Conservation (phyloP, 768 basidiomycete species). For the Amanita rimosa region DNA sequence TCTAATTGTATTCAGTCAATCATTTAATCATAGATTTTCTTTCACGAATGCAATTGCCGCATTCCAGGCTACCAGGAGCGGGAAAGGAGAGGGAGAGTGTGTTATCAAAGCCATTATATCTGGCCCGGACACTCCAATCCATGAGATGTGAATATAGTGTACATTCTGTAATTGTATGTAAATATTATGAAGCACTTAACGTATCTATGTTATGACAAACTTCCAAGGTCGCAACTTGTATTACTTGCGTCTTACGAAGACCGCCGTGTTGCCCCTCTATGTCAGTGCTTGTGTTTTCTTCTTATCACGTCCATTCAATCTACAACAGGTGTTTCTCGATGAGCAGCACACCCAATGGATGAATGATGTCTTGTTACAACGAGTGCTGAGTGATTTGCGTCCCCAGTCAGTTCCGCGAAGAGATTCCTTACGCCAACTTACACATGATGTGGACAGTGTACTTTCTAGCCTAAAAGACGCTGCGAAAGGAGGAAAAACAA, state of each 20-base stretch:
- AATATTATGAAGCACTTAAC: background rate
- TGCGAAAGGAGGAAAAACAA: conserved; percentile 35
- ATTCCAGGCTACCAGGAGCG: conserved; percentile 70
- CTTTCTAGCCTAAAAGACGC: conserved; percentile 56
- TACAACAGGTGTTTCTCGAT: conserved; percentile 67
- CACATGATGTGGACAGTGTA: conserved; percentile 29
- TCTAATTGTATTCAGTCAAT: background rate
- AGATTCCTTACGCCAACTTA: conserved; percentile 1
- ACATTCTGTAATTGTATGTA: background rate
- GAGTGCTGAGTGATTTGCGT: conserved; percentile 70
- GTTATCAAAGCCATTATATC: conserved; percentile 89
- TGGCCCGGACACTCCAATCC: conserved; percentile 40
- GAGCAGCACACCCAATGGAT: conserved; percentile 87
- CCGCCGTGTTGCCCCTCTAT: conserved; percentile 69
- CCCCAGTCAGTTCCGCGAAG: conserved; percentile 35
- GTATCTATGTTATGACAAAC: background rate
- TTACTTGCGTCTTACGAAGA: conserved; percentile 72
- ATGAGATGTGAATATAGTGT: background rate
- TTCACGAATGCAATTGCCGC: conserved; percentile 74
- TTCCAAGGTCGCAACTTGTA: conserved; percentile 69
- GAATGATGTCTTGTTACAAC: conserved; percentile 71
- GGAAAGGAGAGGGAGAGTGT: conserved; percentile 81
- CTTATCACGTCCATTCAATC: background rate
- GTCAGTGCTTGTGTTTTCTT: conserved; percentile 23
- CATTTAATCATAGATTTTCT: conserved; percentile 34